Evolutionary conservation across 1,284 basidiomycete genomes (phyloP).

Genomic region (Prillingera fragicola): DNA sequence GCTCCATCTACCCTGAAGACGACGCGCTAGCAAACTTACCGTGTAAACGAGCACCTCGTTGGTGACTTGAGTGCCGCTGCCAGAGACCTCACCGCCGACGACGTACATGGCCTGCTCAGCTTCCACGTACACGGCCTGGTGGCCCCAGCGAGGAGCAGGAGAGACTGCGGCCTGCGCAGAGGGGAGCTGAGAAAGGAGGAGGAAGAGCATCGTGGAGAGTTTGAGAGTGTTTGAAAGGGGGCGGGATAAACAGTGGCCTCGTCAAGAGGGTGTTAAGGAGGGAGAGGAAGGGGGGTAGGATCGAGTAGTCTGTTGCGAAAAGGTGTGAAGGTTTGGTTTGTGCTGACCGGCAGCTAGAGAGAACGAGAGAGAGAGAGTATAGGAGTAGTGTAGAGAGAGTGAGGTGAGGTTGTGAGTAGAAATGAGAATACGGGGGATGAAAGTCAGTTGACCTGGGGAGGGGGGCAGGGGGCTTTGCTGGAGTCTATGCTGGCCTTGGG

Average conservation of each 20-base stretch:
- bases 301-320: constrained; percentile 21
- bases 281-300: too few species aligned
- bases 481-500: too few species aligned
- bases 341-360: constrained; percentile 37
- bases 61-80: constrained; percentile 39
- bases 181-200: constrained; percentile 22
- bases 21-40: constrained; percentile 21
- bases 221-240: not conserved
- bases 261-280: constrained; percentile 10
- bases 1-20: not conserved
- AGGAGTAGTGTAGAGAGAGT: constrained; percentile 4
- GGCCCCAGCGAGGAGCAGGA: constrained; percentile 45
- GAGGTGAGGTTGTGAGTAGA: not conserved
- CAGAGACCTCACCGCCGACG: constrained; percentile 41
- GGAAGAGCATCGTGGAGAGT: constrained; percentile 11
- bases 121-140: constrained; percentile 43
- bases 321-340: constrained; percentile 10
- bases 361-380: constrained; percentile 3
- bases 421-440: too few species aligned
- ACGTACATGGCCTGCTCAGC: constrained; percentile 42
- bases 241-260: constrained; percentile 10
- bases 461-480: too few species aligned
- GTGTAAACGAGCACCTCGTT: constrained; percentile 46
- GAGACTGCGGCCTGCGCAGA: constrained; percentile 19
- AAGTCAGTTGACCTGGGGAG: too few species aligned